Evolutionary conservation across 1,284 basidiomycete genomes (phyloP).

Genomic region (Earliella scabrosa): DNA sequence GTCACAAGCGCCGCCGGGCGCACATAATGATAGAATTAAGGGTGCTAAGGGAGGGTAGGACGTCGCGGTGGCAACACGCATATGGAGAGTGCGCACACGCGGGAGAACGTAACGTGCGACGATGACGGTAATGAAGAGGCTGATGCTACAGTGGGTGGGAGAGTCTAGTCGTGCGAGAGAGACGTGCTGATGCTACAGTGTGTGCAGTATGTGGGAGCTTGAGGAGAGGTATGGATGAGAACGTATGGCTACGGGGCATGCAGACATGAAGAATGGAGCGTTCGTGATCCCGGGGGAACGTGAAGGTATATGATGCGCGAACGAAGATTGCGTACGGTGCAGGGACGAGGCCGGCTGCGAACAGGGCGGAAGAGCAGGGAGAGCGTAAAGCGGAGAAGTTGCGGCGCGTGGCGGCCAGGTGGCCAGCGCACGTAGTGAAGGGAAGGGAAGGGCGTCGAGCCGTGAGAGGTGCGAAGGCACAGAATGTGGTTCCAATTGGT

Average conservation of each 20-base stretch:
- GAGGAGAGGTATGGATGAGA: no score
- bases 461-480: neutral
- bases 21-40: slow-evolving; percentile 26
- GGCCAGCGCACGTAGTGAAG: neutral
- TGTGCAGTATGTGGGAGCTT: no score
- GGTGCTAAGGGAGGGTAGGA: slow-evolving; percentile 6
- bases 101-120: slow-evolving; percentile 3
- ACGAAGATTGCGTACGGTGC: slow-evolving; percentile 7
- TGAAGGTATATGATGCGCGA: slow-evolving; percentile 1
- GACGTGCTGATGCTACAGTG: slow-evolving; percentile 27
- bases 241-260: slow-evolving; percentile 6
- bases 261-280: neutral
- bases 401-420: neutral
- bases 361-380: neutral
- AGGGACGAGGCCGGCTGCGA: slow-evolving; percentile 2
- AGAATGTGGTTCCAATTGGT: neutral
- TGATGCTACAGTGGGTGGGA: slow-evolving; percentile 22
- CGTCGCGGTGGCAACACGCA: neutral
- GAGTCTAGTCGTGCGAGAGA: slow-evolving; percentile 4
- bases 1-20: slow-evolving; percentile 8
- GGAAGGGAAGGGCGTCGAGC: neutral
- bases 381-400: neutral
- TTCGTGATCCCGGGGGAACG: neutral
- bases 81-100: neutral
- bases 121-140: no score